Percentiles rank a stretch among this genome's conserved stretches.
Conservation (phyloP, 2,329 filamentous ascomycete genomes). For the Diaporthe sp. region DNA sequence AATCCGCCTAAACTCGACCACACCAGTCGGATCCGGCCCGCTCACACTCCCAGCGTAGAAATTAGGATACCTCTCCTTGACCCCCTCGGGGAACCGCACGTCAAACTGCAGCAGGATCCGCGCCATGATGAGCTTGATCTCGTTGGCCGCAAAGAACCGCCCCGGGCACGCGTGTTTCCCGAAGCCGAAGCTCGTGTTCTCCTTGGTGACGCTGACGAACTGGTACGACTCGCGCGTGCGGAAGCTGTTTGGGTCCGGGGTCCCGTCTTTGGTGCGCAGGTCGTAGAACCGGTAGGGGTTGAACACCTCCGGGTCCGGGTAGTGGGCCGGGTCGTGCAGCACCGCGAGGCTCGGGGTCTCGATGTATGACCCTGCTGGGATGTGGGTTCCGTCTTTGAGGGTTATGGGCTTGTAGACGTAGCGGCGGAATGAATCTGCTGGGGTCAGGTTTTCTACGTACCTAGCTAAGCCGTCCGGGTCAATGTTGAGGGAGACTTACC, state of each 20-base stretch:
- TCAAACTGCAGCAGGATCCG: conserved; percentile 39
- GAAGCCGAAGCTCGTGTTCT: conserved; percentile 47
- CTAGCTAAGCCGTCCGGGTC: too few species aligned
- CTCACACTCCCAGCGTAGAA: conserved; percentile 18
- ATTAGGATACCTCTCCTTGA: conserved; percentile 28
- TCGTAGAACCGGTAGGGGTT: conserved; percentile 49
- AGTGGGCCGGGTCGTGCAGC: conserved; percentile 47
- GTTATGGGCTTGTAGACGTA: conserved; percentile 58
- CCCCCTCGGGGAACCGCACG: neutral
- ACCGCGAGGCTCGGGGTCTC: conserved; percentile 49
- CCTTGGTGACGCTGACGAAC: conserved; percentile 46
- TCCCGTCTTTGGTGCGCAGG: conserved; percentile 39
- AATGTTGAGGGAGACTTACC: conserved; percentile 43
- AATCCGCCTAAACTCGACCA: conserved; percentile 24
- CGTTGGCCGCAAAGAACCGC: conserved; percentile 42
- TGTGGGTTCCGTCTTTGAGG: conserved; percentile 60
- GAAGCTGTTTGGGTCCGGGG: conserved; percentile 40
- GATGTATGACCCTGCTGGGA: conserved; percentile 50
- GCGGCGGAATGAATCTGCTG: conserved; percentile 54
- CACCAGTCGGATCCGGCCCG: conserved; percentile 17
- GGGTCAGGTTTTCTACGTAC: too few species aligned
- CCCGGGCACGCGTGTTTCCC: conserved; percentile 48
- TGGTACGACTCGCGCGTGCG: conserved; percentile 47
- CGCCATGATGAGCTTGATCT: conserved; percentile 41
- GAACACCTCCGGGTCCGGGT: conserved; percentile 46